Evolutionary conservation across 1,284 basidiomycete genomes (phyloP), one percentile per base, ranked within the genome.

Genomic region (Fomitopsis betulina): DNA sequence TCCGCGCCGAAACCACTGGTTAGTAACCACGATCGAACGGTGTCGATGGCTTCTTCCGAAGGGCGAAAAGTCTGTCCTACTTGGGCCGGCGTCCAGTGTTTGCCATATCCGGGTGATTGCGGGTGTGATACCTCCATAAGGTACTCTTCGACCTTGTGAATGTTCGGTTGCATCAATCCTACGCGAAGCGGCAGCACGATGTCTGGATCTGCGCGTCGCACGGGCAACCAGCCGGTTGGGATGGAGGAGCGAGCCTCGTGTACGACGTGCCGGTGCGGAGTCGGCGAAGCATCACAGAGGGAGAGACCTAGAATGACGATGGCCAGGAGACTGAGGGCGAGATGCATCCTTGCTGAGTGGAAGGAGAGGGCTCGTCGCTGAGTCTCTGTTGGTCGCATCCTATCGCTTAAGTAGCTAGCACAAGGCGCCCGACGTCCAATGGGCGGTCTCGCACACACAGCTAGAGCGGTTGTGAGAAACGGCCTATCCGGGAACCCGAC

Each of bases 81-180:
- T 47, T 72, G 58, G 3, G 61, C 63, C 4, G 71, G 62, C 27
- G 70, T 68, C 78, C 78, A 81, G 61, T 81, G 77, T 30, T 76
- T 70, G 12, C 77, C 72, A 53, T 76, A 80, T 58, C 72, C 71
- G 6, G 65, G 58, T 3, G 75, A 80, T 8, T 73, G 71, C 4
- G 80, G 79, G 62, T 79, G 71, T 0, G 79, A 76, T 33, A 82
- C 74, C 57, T 77, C 75, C 59, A 77, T 67, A 17, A 82, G 72
- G 50, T 73, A 68, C 7, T 71, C 67, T 50, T 80, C 75, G 37
- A 81, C 66, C 39, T 70, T 69, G 58, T 76, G 70, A 15, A 79
- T 58, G 63, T 80, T 79, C 37, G 72, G 67, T 63, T 81, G 79
- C 40, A 69, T 71, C 39, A 82, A 73, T 7, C 74, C 79, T 57